A percentile compares a stretch with the other conserved stretches of the same genome.
Conservation (phyloP, 1,139 yeast genomes). For the Yamadazyma spencermartinsiae region DNA sequence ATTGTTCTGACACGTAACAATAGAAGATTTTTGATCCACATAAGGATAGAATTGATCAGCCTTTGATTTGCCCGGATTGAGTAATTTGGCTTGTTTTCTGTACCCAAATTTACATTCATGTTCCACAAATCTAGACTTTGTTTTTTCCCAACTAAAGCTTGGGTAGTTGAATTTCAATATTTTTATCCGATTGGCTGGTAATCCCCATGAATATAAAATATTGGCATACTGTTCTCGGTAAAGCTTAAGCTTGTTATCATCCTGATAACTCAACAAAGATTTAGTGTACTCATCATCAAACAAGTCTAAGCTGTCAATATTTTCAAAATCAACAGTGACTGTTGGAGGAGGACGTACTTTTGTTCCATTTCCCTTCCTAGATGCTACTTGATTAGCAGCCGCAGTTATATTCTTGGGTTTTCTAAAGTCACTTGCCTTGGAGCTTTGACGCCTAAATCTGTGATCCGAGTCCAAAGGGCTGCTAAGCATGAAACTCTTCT, state of each 20-base stretch:
- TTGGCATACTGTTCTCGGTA: conserved; percentile 79
- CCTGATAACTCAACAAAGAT: conserved; percentile 49
- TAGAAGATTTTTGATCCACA: conserved; percentile 21
- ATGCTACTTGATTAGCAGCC: not conserved
- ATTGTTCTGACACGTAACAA: conserved; percentile 23
- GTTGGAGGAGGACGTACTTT: conserved; percentile 31
- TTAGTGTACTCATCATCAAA: conserved; percentile 47
- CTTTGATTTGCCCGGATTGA: conserved; percentile 10
- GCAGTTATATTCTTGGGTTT: conserved; percentile 5
- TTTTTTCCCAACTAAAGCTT: conserved; percentile 16
- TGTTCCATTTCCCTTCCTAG: conserved; percentile 16
- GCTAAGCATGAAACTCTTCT: conserved; percentile 5
- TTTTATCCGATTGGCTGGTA: conserved; percentile 74
- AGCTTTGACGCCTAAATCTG: not conserved
- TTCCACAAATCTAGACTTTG: conserved; percentile 24
- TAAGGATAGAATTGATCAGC: not conserved
- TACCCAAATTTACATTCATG: conserved; percentile 49
- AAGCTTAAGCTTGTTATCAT: conserved; percentile 42
- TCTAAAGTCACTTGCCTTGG: conserved; percentile 4
- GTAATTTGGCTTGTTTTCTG: conserved; percentile 17
- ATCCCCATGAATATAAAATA: conserved; percentile 80
- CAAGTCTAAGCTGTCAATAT: conserved; percentile 56
- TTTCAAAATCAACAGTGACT: conserved; percentile 54
- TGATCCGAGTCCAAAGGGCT: conserved; percentile 8
- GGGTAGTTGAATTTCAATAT: conserved; percentile 71